Evolutionary conservation across 345 rosid genomes (phyloP).

Genomic region (Moricandia arvensis): DNA sequence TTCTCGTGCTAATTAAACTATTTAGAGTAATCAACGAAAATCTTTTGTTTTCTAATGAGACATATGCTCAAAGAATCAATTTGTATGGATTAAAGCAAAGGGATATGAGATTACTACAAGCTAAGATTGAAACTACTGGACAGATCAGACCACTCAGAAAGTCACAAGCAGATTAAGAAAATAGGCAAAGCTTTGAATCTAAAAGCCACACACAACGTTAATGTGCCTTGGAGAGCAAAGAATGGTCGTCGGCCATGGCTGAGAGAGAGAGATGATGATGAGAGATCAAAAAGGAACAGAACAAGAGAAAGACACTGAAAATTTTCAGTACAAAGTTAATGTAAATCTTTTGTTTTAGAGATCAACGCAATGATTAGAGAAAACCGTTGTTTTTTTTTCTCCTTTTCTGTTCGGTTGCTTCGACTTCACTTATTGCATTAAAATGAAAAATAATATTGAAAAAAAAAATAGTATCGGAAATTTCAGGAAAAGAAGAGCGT

Average conservation of each 20-base stretch:
- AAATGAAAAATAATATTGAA: background rate
- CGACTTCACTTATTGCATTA: background rate
- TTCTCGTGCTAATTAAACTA: too few relatives aligned
- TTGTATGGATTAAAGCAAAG: background rate
- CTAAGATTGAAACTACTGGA: background rate
- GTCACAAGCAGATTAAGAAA: background rate
- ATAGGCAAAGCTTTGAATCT: background rate
- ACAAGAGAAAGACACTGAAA: slow-evolving; percentile 49
- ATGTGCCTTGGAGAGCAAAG: slow-evolving; percentile 73
- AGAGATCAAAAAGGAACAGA: slow-evolving; percentile 35
- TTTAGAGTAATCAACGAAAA: background rate
- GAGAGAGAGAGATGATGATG: slow-evolving; percentile 29
- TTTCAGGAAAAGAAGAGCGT: background rate
- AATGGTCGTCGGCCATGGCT: slow-evolving; percentile 75
- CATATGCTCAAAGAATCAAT: slow-evolving; percentile 9
- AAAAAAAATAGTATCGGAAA: too few relatives aligned
- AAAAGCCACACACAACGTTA: background rate
- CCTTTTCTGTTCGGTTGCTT: background rate
- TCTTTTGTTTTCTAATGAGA: background rate
- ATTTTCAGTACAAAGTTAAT: slow-evolving; percentile 28
- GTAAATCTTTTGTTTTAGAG: slow-evolving; percentile 1
- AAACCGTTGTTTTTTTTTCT: background rate
- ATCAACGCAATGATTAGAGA: background rate
- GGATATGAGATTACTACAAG: background rate
- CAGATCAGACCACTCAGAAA: slow-evolving; percentile 32